Evolutionary conservation across 441 rosid species (phyloP), one percentile per base, ranked within the genome.

Genomic region (Cnidoscolus chayamansa): DNA sequence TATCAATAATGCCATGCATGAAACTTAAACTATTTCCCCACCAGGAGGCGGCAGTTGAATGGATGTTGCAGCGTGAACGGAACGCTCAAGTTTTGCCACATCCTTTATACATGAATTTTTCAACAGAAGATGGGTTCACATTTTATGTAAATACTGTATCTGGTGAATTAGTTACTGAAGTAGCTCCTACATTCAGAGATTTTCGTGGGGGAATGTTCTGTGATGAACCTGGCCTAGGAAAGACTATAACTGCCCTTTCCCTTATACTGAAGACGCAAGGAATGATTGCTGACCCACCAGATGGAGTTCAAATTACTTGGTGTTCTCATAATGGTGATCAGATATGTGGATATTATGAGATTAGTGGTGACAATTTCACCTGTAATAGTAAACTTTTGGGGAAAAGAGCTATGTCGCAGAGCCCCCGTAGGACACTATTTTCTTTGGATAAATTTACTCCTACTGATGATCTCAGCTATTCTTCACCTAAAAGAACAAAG

Each of bases 211-310:
- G 97, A 76, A 84, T 94, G 97, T 90, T 94, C 80, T 94, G 98
- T 77, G 98, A 94, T 80, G 98, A 94, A 81, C 98, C 98, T 74
- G 98, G 98, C 74, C 82, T 94, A 68, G 98, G 98, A 77, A 94
- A 94, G 84, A 94, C 98, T 19, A 81, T 94, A 72, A 92, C 98
- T 78, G 88, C 97, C 56, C 89, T 94, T 13, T 87, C 98, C 71
- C 89, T 94, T 72, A 86, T 94, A 72, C 83, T 94, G 76, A 94
- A 94, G 86, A 90, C 97, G 19, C 92, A 74, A 75, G 97, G 98
- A 77, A 89, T 84, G 55, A 62, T 86, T 78, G 90, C 97, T 67
- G 90, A 90, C 70, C 89, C 97, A 25, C 97, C 97, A 17, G 84
- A 84, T 61, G 95, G 91, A 63, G 81, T 80, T 75, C 90, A 86